Percentiles rank a stretch among this genome's conserved stretches.
Conservation (phyloP, 1,284 basidiomycete species). For the Cutaneotrichosporon curvatum region DNA sequence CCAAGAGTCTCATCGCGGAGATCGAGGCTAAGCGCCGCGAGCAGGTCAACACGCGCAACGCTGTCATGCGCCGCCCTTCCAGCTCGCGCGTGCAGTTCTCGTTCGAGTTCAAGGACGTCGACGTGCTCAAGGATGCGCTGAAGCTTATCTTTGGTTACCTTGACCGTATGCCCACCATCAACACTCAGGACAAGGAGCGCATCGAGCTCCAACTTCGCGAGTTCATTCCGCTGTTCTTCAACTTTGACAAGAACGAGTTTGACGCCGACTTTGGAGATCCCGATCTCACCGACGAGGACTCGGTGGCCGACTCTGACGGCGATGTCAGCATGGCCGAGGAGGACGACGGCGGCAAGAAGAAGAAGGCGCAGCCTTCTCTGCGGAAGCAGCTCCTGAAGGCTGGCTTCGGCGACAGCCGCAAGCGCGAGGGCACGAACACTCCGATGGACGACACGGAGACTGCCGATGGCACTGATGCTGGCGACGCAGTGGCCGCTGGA, state of each 20-base stretch:
- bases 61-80: slow-evolving; percentile 55
- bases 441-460: slow-evolving; percentile 16
- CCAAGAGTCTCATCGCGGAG: slow-evolving; percentile 80
- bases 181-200: slow-evolving; percentile 65
- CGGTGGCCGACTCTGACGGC: slow-evolving; percentile 53
- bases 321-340: slow-evolving; percentile 45
- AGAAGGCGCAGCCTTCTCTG: slow-evolving; percentile 52
- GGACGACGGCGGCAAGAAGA: slow-evolving; percentile 44
- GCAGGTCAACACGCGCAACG: slow-evolving; percentile 66
- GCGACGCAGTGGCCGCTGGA: not conserved
- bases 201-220: slow-evolving; percentile 79
- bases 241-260: slow-evolving; percentile 67
- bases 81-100: slow-evolving; percentile 59
- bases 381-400: slow-evolving; percentile 69
- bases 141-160: slow-evolving; percentile 86
- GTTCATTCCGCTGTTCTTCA: slow-evolving; percentile 78
- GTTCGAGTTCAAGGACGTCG: slow-evolving; percentile 69
- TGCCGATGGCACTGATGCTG: too few species aligned
- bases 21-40: slow-evolving; percentile 72
- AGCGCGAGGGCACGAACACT: slow-evolving; percentile 34
- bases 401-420: slow-evolving; percentile 56
- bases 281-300: slow-evolving; percentile 58
- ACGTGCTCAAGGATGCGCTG: slow-evolving; percentile 77
- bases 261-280: slow-evolving; percentile 62
- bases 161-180: slow-evolving; percentile 73